Conservation (phyloP, 2,329 filamentous ascomycete species). For the Microdochium bolleyi region DNA sequence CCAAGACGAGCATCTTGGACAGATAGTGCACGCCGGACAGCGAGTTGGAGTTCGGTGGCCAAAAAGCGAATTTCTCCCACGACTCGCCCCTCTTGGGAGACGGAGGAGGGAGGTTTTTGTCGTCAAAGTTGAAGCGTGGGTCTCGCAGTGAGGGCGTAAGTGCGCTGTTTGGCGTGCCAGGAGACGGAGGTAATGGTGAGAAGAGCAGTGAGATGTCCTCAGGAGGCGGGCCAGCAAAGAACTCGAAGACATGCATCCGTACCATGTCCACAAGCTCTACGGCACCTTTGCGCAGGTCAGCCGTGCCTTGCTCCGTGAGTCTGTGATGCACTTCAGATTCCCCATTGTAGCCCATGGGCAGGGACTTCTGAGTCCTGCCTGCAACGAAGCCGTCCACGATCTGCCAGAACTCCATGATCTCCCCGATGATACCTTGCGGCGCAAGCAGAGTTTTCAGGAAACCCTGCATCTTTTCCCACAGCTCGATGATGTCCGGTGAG, state of each 20-base stretch:
- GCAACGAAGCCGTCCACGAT: slow-evolving; percentile 84
- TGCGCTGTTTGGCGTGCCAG: slow-evolving; percentile 56
- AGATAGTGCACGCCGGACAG: slow-evolving; percentile 89
- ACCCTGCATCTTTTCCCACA: slow-evolving; percentile 83
- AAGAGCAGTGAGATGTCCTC: slow-evolving; percentile 86
- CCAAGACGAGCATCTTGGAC: slow-evolving; percentile 68
- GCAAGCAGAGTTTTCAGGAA: slow-evolving; percentile 72
- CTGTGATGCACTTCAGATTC: slow-evolving; percentile 76
- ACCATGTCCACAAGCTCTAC: slow-evolving; percentile 79
- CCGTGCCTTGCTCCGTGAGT: slow-evolving; percentile 61
- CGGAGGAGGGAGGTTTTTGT: slow-evolving; percentile 65
- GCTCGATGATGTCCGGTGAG: slow-evolving; percentile 69
- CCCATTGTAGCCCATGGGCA: slow-evolving; percentile 76
- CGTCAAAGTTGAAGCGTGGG: slow-evolving; percentile 73
- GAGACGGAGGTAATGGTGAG: slow-evolving; percentile 67
- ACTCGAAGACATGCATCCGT: slow-evolving; percentile 67
- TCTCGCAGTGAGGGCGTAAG: slow-evolving; percentile 51
- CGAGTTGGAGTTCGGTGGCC: slow-evolving; percentile 89
- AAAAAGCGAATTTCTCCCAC: slow-evolving; percentile 94
- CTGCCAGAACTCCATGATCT: slow-evolving; percentile 91
- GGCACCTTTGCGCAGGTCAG: slow-evolving; percentile 67
- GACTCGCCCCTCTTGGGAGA: slow-evolving; percentile 73
- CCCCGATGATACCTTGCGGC: slow-evolving; percentile 72
- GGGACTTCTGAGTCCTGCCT: slow-evolving; percentile 69
- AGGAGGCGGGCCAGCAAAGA: slow-evolving; percentile 82